Conservation (phyloP, 1,139 yeast genomes). For the Sugiyamaella xylanicola region DNA sequence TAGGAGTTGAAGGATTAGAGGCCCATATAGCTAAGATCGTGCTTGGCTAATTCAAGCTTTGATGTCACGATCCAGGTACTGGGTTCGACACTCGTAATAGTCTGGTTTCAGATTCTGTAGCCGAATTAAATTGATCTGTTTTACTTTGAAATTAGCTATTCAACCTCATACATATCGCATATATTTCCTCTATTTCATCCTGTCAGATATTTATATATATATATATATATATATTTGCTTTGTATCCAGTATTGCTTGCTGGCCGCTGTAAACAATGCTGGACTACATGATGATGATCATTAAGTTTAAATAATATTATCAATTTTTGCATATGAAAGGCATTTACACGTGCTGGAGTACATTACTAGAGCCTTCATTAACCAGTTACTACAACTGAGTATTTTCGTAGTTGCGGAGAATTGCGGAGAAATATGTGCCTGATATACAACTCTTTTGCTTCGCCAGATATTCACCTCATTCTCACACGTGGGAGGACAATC, state of each 20-base stretch:
- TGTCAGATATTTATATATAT: no score
- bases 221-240: background rate
- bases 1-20: background rate
- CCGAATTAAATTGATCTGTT: background rate
- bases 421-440: background rate
- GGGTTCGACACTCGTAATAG: no score
- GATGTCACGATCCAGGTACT: no score
- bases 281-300: background rate
- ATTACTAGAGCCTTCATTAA: background rate
- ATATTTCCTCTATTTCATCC: no score
- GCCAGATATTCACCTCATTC: background rate
- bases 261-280: background rate
- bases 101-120: background rate
- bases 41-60: background rate
- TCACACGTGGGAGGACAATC: background rate
- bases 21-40: background rate
- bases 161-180: background rate
- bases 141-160: background rate
- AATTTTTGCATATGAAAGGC: constrained; percentile 4
- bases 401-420: background rate
- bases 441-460: background rate
- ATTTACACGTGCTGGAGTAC: constrained; percentile 7
- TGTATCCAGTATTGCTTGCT: background rate
- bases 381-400: background rate
- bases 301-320: background rate